A percentile compares a stretch with the other conserved stretches of the same genome.
Conservation (phyloP, 768 basidiomycete species). For the Lepiota subincarnata region DNA sequence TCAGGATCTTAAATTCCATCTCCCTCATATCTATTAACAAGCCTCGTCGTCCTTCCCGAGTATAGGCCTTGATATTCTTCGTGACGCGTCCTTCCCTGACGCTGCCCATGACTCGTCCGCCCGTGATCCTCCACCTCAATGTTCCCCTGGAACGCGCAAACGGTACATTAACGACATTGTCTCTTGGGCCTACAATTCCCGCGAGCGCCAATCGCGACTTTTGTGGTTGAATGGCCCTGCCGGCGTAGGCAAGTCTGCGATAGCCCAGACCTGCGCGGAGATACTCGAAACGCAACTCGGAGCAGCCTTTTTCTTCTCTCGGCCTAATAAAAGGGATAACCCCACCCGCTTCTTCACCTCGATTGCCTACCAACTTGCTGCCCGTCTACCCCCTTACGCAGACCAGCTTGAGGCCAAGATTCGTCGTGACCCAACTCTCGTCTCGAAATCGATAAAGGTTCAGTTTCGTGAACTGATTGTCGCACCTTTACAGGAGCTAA, state of each 20-base stretch:
- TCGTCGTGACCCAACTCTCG: not conserved
- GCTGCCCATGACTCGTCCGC: too few relatives aligned
- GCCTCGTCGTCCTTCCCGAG: too few relatives aligned
- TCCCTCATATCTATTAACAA: too few relatives aligned
- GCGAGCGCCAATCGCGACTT: too few relatives aligned
- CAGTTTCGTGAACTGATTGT: constrained; percentile 1
- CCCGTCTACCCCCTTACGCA: not conserved
- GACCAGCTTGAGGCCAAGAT: too few relatives aligned
- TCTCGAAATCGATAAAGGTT: not conserved
- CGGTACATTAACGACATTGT: too few relatives aligned
- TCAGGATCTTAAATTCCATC: too few relatives aligned
- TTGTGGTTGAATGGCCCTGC: not conserved
- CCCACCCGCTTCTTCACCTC: not conserved
- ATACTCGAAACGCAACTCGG: not conserved
- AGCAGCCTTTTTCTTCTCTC: constrained; percentile 1
- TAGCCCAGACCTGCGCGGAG: constrained; percentile 1
- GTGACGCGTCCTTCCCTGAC: too few relatives aligned
- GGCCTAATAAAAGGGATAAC: not conserved
- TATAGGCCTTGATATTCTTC: too few relatives aligned
- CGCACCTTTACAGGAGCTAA: not conserved
- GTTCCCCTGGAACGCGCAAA: too few relatives aligned
- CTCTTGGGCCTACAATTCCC: too few relatives aligned
- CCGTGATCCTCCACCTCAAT: too few relatives aligned
- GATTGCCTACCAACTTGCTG: not conserved
- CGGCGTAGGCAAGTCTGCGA: not conserved